These are phyloP conservation scores for Gastrodia elata DNA, from an alignment of 106 monocot species.

Conservation along the genomic window DNA sequence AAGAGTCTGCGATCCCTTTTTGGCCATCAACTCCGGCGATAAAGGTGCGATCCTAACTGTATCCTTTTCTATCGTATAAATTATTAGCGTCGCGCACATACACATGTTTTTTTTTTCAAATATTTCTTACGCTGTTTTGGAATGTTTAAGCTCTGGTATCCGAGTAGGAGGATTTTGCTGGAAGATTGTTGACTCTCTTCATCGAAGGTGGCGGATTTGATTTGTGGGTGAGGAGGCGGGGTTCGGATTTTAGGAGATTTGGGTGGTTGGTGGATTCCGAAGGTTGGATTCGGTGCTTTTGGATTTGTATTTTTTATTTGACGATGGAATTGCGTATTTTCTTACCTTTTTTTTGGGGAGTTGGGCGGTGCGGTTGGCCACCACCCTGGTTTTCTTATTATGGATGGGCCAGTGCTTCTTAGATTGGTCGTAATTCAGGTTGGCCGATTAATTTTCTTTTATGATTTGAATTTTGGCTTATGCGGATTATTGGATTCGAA, in stretches of 20 bases:
- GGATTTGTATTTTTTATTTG: neutral
- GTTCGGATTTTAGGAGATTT: constrained; percentile 2
- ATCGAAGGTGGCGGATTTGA: neutral
- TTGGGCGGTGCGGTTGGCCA: neutral
- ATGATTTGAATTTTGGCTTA: too few species aligned
- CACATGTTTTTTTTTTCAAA: neutral
- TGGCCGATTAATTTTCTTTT: neutral
- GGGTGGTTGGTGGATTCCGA: neutral
- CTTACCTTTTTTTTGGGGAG: neutral
- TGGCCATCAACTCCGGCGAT: neutral
- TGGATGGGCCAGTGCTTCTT: neutral
- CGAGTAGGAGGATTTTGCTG: neutral
- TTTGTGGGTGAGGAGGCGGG: neutral
- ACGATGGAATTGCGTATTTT: neutral
- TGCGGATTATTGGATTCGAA: too few species aligned
- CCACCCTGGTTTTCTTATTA: neutral
- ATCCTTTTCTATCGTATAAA: too few species aligned
- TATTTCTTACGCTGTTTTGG: neutral
- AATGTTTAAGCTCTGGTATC: neutral
- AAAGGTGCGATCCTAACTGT: neutral
- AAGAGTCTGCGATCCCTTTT: neutral
- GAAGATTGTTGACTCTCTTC: constrained; percentile 1
- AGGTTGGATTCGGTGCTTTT: neutral
- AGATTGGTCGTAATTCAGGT: neutral
- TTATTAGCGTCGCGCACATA: neutral